phyloP scores from a whole-genome alignment of 169 alveolate genomes.

The Fabrea salina region DNA sequence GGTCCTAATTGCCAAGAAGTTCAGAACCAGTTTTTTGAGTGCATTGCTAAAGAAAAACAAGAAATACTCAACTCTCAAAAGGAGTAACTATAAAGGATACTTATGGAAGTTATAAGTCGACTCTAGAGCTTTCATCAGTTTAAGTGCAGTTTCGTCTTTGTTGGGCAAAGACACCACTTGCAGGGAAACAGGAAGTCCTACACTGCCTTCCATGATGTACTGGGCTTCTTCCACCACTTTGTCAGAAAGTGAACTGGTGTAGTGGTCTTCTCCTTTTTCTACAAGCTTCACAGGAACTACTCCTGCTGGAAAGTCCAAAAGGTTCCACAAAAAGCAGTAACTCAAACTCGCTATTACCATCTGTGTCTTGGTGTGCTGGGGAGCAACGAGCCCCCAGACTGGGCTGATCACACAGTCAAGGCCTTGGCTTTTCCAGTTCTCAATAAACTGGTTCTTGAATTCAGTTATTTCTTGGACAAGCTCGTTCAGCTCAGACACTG shows the following conservation, averaged over 20 bases:
- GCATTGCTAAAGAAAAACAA: conserved; percentile 12
- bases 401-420: conserved; percentile 24
- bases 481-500: background rate
- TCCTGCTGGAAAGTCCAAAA: conserved; percentile 13
- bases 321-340: conserved; percentile 5
- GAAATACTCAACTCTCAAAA: too few species aligned
- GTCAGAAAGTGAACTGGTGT: background rate
- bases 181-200: conserved; percentile 51
- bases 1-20: background rate
- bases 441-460: background rate
- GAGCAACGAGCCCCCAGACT: background rate
- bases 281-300: conserved; percentile 9
- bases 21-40: background rate
- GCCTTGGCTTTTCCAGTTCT: background rate
- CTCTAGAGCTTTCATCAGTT: conserved; percentile 36
- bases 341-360: background rate
- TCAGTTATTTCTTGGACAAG: background rate
- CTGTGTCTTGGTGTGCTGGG: background rate
- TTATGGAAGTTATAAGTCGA: background rate
- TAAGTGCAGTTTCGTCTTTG: conserved; percentile 50
- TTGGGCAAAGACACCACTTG: conserved; percentile 35
- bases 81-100: too few species aligned
- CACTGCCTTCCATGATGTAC: conserved; percentile 36
- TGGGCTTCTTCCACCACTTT: background rate
- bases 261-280: background rate